Conservation (phyloP, 192 early-diverging fungal genomes). For the Coemansia sp. region DNA sequence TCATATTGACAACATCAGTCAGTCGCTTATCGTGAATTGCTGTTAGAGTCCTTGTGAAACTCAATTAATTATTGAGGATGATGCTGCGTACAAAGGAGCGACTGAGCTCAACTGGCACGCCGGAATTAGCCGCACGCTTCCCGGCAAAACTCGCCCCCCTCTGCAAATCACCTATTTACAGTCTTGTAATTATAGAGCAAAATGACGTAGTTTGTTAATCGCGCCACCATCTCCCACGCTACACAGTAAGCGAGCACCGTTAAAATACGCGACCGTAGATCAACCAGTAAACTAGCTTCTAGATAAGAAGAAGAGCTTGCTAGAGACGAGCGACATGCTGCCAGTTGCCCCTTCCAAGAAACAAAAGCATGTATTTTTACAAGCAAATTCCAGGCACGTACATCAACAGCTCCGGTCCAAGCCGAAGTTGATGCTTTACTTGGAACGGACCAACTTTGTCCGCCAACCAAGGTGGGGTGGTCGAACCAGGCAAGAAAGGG, state of each 20-base stretch:
- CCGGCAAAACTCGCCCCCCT: background rate
- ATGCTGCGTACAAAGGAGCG: background rate
- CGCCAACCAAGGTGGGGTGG: background rate
- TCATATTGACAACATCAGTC: background rate
- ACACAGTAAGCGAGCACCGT: background rate
- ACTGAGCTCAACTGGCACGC: background rate
- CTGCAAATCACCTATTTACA: background rate
- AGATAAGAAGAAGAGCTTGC: background rate
- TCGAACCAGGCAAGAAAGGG: background rate
- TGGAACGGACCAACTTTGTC: background rate
- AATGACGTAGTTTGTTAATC: slow-evolving; percentile 5
- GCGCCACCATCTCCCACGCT: background rate
- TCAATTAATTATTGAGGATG: background rate
- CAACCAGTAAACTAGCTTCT: background rate
- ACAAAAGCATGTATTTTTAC: no score
- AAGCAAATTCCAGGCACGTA: no score
- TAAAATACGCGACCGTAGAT: background rate
- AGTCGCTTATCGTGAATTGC: background rate
- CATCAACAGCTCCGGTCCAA: background rate
- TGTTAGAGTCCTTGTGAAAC: background rate
- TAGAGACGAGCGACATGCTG: no score
- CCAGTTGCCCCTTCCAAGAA: no score
- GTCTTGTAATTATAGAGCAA: background rate
- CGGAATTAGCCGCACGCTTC: background rate
- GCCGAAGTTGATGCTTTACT: background rate